These are phyloP conservation scores for Ehretia macrophylla DNA, from an alignment of 257 asterid species.

Conservation along the genomic window DNA sequence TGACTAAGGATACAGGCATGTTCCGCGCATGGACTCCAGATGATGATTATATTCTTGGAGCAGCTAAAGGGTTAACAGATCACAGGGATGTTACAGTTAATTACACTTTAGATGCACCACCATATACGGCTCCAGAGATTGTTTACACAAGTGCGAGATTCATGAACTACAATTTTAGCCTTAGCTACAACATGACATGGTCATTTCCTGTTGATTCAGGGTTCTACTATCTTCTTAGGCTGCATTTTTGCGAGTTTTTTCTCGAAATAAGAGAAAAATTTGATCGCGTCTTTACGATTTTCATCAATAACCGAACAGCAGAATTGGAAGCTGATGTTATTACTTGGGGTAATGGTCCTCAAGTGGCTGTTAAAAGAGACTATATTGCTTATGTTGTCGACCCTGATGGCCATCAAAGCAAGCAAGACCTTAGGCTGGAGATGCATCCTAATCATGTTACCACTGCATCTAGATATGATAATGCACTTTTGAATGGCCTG, in stretches of 20 bases:
- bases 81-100: background rate
- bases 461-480: background rate
- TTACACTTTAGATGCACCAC: conserved; percentile 22
- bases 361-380: conserved; percentile 38
- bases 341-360: conserved; percentile 7
- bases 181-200: conserved; percentile 28
- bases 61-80: background rate
- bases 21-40: conserved; percentile 44
- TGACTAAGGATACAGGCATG: conserved; percentile 43
- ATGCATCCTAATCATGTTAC: conserved; percentile 31
- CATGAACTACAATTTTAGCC: background rate
- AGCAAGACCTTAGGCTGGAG: conserved; percentile 23
- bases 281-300: conserved; percentile 24
- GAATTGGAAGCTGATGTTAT: conserved; percentile 23
- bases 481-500: conserved; percentile 49
- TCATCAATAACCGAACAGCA: conserved; percentile 21
- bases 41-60: background rate
- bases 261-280: background rate
- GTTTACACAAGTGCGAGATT: conserved; percentile 37
- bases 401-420: conserved; percentile 14
- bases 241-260: conserved; percentile 50
- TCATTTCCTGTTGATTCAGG: conserved; percentile 44
- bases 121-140: conserved; percentile 40
- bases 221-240: conserved; percentile 36
- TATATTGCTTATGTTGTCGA: conserved; percentile 20